Conservation (phyloP, 2,329 filamentous ascomycete species). For the Capronia americana region DNA sequence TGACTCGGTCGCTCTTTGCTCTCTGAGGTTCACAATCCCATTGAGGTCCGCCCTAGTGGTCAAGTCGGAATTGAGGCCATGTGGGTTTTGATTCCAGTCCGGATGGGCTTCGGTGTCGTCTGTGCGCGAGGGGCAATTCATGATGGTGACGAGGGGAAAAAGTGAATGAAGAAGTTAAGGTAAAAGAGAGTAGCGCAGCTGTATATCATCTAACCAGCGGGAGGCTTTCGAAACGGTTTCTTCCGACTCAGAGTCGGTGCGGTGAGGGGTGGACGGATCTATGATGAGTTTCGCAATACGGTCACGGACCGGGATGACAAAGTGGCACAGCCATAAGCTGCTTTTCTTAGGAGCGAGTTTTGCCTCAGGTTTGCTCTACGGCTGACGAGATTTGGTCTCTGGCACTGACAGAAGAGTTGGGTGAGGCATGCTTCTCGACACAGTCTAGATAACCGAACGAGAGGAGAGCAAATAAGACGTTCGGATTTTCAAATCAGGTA, state of each 20-base stretch:
- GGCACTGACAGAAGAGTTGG: background rate
- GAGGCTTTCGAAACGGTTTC: constrained; percentile 16
- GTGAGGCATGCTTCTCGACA: background rate
- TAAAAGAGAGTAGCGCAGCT: background rate
- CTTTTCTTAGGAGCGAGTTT: constrained; percentile 21
- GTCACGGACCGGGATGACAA: background rate
- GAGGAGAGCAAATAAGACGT: background rate
- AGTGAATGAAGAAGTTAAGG: constrained; percentile 9
- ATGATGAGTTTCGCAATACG: background rate
- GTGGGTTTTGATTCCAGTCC: constrained; percentile 68
- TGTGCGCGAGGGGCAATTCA: constrained; percentile 71
- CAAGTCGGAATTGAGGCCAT: constrained; percentile 62
- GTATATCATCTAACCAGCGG: constrained; percentile 11
- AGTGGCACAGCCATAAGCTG: constrained; percentile 22
- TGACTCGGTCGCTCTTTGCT: constrained; percentile 51
- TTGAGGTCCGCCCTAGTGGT: constrained; percentile 69
- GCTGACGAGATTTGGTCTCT: constrained; percentile 1
- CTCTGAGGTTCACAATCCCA: constrained; percentile 64
- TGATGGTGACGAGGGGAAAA: constrained; percentile 44
- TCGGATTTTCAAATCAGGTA: constrained; percentile 12
- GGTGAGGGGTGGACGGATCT: constrained; percentile 15
- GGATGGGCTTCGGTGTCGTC: constrained; percentile 61
- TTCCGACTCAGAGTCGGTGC: constrained; percentile 9
- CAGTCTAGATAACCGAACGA: background rate
- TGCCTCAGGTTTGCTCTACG: background rate